phyloP scores from a whole-genome alignment of 192 early-diverging fungal species.

The Dispira parvispora region DNA sequence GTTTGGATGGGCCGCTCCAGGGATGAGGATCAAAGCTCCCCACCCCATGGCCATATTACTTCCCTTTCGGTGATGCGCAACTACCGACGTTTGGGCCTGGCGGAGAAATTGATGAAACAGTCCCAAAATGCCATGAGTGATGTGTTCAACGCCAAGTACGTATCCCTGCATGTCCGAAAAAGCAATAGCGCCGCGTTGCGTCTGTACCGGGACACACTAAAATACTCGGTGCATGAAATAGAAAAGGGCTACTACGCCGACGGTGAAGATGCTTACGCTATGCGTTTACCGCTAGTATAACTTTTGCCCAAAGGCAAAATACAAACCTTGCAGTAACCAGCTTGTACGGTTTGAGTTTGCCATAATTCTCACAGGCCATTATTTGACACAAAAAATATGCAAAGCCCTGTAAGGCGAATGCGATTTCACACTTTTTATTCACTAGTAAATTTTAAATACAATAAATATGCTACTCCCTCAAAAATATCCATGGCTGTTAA shows the following conservation, averaged over 20 bases:
- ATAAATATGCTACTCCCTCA: too few species aligned
- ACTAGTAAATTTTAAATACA: too few species aligned
- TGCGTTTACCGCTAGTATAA: slow-evolving; percentile 16
- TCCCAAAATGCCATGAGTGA: slow-evolving; percentile 76
- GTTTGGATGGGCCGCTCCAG: slow-evolving; percentile 23
- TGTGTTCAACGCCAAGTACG: slow-evolving; percentile 68
- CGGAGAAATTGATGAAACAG: slow-evolving; percentile 92
- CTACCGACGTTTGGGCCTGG: slow-evolving; percentile 90
- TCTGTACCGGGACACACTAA: slow-evolving; percentile 83
- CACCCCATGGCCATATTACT: slow-evolving; percentile 89
- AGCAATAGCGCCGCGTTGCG: slow-evolving; percentile 86
- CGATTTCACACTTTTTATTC: too few species aligned
- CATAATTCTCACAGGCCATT: too few species aligned
- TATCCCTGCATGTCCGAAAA: slow-evolving; percentile 88
- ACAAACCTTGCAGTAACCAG: too few species aligned
- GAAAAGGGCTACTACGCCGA: slow-evolving; percentile 98
- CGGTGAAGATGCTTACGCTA: slow-evolving; percentile 82
- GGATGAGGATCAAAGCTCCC: slow-evolving; percentile 64
- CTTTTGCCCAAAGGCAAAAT: background rate
- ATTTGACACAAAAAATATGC: too few species aligned
- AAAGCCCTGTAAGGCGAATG: too few species aligned
- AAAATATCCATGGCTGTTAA: too few species aligned
- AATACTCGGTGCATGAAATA: slow-evolving; percentile 69
- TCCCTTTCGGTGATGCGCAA: slow-evolving; percentile 91
- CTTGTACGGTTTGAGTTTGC: too few species aligned